Base-by-base conservation (phyloP, 2,329 filamentous ascomycete genomes). In the Exophiala alcalophila region DNA sequence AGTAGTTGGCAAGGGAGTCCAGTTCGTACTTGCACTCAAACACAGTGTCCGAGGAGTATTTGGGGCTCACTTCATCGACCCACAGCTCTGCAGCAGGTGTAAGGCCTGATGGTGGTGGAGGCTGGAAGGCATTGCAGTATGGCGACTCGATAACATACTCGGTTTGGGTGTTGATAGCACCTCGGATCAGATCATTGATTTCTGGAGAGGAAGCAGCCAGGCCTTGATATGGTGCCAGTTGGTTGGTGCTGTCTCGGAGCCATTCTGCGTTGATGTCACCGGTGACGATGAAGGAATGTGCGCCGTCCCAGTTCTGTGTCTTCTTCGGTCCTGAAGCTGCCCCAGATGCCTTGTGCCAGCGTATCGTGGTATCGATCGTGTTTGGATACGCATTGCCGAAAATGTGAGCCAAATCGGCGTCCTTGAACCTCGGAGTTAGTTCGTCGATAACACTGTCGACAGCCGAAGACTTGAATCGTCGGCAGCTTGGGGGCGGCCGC, bases 1-100 rank as follows among this genome's bases (percentile, higher is more conserved):
- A 75, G 63, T 97, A 98, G 60, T 94, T 84, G 0, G 89, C 92
- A 0, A 98, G 74, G 6, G 90, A 96, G 66, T 98, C 92, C 15
- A 98, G 80, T 69, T 98, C 92, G 65, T 97, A 98, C 67, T 98
- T 98, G 78, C 92, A 98, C 66, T 98, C 92, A 53, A 96, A 98
- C 3, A 97, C 91, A 32, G 81, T 78, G 0, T 74, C 78, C 0
- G 84, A 84, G 58, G 97, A 89, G 61, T 94, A 96, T 0, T 74
- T 72, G 0, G 92, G 92, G 57, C 94, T 87, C 0, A 98, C 91
- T 5, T 63, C 66, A 59, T 98, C 92, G 16, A 83, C 77, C 61
- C 94, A 86, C 3, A 86, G 86, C 14, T 44, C 33, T 16, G 26
- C 30, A 4, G 81, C 82, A 4, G 83, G 71, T 4, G 74, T 67